These are phyloP conservation scores for Akanthomyces lecanii DNA, from an alignment of 2,329 filamentous ascomycete species.

Conservation along the genomic window DNA sequence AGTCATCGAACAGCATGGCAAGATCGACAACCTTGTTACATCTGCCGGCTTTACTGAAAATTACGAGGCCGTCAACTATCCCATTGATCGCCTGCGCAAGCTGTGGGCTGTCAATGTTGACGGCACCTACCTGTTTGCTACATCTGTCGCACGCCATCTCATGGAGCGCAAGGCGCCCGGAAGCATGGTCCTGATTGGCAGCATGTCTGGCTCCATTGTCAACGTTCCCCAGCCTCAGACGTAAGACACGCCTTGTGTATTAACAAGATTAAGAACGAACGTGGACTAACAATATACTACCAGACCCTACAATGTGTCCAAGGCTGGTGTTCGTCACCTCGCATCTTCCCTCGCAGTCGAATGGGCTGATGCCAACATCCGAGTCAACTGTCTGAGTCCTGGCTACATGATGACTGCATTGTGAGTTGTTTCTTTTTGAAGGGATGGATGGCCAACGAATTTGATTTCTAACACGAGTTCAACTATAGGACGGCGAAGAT, in stretches of 20 bases:
- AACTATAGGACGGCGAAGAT: slow-evolving; percentile 78
- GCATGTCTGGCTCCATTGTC: slow-evolving; percentile 91
- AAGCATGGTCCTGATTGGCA: slow-evolving; percentile 91
- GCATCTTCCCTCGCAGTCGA: slow-evolving; percentile 86
- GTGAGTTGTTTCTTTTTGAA: slow-evolving; percentile 47
- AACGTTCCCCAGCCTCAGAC: slow-evolving; percentile 93
- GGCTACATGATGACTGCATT: slow-evolving; percentile 95
- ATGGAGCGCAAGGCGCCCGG: slow-evolving; percentile 76
- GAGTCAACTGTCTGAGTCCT: slow-evolving; percentile 92
- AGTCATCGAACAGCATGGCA: slow-evolving; percentile 57
- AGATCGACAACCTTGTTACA: slow-evolving; percentile 88
- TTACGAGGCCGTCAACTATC: slow-evolving; percentile 86
- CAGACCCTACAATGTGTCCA: slow-evolving; percentile 84
- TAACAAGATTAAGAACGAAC: background rate
- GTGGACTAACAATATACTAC: slow-evolving; percentile 18
- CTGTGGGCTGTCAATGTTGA: slow-evolving; percentile 92
- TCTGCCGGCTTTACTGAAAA: slow-evolving; percentile 98
- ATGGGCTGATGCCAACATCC: slow-evolving; percentile 82
- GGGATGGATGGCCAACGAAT: background rate
- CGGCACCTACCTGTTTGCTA: slow-evolving; percentile 86
- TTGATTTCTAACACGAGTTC: background rate
- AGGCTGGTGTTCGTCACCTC: slow-evolving; percentile 86
- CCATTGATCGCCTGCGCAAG: slow-evolving; percentile 85
- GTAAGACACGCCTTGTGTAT: slow-evolving; percentile 33
- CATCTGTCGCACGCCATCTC: slow-evolving; percentile 78